These are phyloP conservation scores for Dryas drummondii DNA, from an alignment of 306 rosid genomes.

Conservation along the genomic window DNA sequence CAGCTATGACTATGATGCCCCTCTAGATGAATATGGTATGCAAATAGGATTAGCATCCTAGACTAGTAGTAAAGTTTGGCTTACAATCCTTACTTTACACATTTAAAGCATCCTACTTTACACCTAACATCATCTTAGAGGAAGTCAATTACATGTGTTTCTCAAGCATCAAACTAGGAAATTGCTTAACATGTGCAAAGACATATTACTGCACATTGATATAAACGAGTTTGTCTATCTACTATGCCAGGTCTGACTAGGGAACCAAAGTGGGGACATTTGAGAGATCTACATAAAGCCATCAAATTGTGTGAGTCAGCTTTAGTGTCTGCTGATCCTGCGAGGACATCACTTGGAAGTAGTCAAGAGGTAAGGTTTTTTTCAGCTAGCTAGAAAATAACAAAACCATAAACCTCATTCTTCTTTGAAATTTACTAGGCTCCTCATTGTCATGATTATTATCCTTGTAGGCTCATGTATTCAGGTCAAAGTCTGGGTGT, in stretches of 20 bases:
- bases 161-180: neutral
- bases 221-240: slow-evolving; percentile 20
- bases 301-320: slow-evolving; percentile 72
- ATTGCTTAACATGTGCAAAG: neutral
- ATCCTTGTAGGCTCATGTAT: slow-evolving; percentile 65
- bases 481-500: slow-evolving; percentile 58
- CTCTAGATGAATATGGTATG: slow-evolving; percentile 89
- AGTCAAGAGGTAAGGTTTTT: slow-evolving; percentile 58
- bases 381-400: slow-evolving; percentile 18
- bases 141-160: slow-evolving; percentile 2
- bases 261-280: slow-evolving; percentile 95
- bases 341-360: slow-evolving; percentile 60
- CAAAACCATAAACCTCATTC: neutral
- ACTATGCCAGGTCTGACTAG: slow-evolving; percentile 57
- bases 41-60: neutral
- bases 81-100: neutral
- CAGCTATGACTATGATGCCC: slow-evolving; percentile 94
- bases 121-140: slow-evolving; percentile 2
- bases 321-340: slow-evolving; percentile 67
- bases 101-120: neutral
- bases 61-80: slow-evolving; percentile 16
- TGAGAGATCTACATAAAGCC: slow-evolving; percentile 81
- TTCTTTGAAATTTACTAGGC: neutral
- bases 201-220: neutral
- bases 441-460: slow-evolving; percentile 16